phyloP scores from a whole-genome alignment of 2,329 filamentous ascomycete species.

The Microdochium paspali region DNA sequence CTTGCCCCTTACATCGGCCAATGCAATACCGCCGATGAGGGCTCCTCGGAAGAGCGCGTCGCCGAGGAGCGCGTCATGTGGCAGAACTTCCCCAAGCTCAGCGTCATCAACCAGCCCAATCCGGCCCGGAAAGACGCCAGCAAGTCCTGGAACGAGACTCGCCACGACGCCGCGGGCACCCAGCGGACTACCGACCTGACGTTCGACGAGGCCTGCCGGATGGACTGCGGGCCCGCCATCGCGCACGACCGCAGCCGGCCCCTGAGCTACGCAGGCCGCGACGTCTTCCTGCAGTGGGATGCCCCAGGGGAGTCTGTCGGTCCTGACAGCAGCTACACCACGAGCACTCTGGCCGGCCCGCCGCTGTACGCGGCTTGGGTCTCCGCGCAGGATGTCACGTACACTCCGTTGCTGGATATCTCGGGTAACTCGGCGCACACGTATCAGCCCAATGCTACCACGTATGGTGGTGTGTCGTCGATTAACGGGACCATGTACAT shows the following conservation, averaged over 20 bases:
- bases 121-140: slow-evolving; percentile 53
- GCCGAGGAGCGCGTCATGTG: slow-evolving; percentile 64
- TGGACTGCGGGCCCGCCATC: slow-evolving; percentile 54
- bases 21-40: slow-evolving; percentile 61
- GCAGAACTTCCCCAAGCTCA: slow-evolving; percentile 70
- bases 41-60: too few relatives aligned
- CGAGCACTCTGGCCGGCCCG: slow-evolving; percentile 41
- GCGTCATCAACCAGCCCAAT: slow-evolving; percentile 65
- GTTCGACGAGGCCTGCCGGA: slow-evolving; percentile 40
- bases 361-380: slow-evolving; percentile 66
- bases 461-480: slow-evolving; percentile 54
- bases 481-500: slow-evolving; percentile 72
- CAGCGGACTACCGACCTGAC: slow-evolving; percentile 33
- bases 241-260: slow-evolving; percentile 57
- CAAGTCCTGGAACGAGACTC: slow-evolving; percentile 49
- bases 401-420: slow-evolving; percentile 42
- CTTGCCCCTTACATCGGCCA: slow-evolving; percentile 68
- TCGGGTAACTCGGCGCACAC: slow-evolving; percentile 50
- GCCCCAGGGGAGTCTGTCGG: slow-evolving; percentile 55
- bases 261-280: slow-evolving; percentile 60
- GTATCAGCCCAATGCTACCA: slow-evolving; percentile 57
- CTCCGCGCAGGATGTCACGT: slow-evolving; percentile 63
- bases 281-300: slow-evolving; percentile 63
- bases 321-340: slow-evolving; percentile 71
- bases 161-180: slow-evolving; percentile 43